Base-by-base conservation (phyloP, 345 rosid species). In the Litchi chinensis region DNA sequence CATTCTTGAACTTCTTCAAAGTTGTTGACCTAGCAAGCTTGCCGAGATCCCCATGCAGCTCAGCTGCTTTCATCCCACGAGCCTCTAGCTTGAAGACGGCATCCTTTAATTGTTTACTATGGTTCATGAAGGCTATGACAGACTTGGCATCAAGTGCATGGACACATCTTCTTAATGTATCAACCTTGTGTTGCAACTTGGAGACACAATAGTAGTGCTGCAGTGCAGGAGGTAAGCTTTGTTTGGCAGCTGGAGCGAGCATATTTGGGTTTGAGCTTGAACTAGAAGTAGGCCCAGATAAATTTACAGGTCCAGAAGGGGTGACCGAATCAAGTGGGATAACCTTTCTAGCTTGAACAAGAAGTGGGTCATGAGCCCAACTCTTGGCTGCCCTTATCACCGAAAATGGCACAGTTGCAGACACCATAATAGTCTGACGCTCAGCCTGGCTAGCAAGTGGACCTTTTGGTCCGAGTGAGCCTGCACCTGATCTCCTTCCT, bases 31-130 rank as follows among this genome's bases (percentile, higher is more conserved):
- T 90, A 50, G 82, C 95, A 76, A 96, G 97, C 89, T 96, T 96
- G 72, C 93, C 95, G n/a, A 96, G 97, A 83, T 90, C 91, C 73
- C 99, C 98, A 75, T 94, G 99, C 69, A 96, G 84, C 86, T 94
- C 99, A 10, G 92, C 90, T 19, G 93, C 92, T 57, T 74, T 87
- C 80, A 96, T 87, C 57, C 97, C 97, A 68, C 94, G 92, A 46
- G 98, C 97, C 87, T 91, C 97, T 37, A 96, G 92, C 83, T 94
- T 96, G 86, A 87, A 91, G 76, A 96, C 97, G 24, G 89, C 93
- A 79, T 96, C 99, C 79, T 93, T 96, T 64, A 96, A 91, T 87
- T 93, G 97, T 82, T 79, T 96, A 10, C 90, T 88, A 82, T 93
- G 89, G 85, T 94, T 96, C 97, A 94, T 96, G 87, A 96, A 94